Conservation (phyloP, 1,284 basidiomycete species). For the Inonotus hispidus region DNA sequence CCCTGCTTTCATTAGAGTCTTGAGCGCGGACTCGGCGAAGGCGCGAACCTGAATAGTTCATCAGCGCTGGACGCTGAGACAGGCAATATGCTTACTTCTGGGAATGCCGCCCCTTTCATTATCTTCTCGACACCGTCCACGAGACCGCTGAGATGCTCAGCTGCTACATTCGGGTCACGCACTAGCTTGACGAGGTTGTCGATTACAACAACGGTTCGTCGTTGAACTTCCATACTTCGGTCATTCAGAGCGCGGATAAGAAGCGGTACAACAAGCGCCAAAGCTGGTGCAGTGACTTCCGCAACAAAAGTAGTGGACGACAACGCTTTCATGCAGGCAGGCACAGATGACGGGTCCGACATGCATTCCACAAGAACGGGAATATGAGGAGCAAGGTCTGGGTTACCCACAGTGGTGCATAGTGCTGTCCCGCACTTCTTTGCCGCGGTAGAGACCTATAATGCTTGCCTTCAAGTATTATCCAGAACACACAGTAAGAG, state of each 20-base stretch:
- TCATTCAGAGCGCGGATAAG: conserved; percentile 92
- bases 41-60: conserved; percentile 64
- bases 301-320: conserved; percentile 96
- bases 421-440: conserved; percentile 91
- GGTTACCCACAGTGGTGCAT: conserved; percentile 90
- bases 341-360: conserved; percentile 83
- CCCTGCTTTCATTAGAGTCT: conserved; percentile 75
- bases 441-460: conserved; percentile 84
- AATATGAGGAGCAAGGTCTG: conserved; percentile 90
- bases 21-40: conserved; percentile 77
- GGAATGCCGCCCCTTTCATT: conserved; percentile 89
- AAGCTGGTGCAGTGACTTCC: conserved; percentile 93
- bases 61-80: conserved; percentile 16
- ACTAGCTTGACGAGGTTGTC: conserved; percentile 99
- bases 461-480: conserved; percentile 1
- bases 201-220: conserved; percentile 85
- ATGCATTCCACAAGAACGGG: conserved; percentile 92
- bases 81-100: conserved; percentile 58
- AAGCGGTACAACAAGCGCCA: conserved; percentile 94
- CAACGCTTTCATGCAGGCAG: conserved; percentile 93
- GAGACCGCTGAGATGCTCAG: conserved; percentile 82
- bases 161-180: conserved; percentile 86
- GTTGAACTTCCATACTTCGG: conserved; percentile 92
- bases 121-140: conserved; percentile 93
- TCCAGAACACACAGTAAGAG: conserved; percentile 12